A percentile compares a stretch with the other conserved stretches of the same genome.
Conservation (phyloP, 352 stramenopile species). For the Hyaloperonospora arabidopsidis region DNA sequence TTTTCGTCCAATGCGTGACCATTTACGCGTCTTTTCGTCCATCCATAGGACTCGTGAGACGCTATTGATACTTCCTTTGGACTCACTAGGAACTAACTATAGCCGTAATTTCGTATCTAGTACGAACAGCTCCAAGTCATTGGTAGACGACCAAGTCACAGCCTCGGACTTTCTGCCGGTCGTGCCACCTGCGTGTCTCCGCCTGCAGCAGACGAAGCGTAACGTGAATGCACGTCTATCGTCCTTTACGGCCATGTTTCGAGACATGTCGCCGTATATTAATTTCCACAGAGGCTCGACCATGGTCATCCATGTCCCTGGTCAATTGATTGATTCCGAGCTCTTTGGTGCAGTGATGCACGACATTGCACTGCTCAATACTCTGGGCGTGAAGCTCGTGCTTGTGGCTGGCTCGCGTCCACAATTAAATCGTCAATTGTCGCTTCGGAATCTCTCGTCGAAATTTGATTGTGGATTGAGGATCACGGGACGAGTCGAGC, state of each 20-base stretch:
- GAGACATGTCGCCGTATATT: conserved; percentile 95
- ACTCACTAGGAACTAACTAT: conserved; percentile 9
- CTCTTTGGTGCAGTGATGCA: conserved; percentile 91
- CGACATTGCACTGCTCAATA: conserved; percentile 93
- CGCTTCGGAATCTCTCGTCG: conserved; percentile 52
- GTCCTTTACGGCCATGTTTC: conserved; percentile 90
- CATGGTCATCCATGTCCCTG: conserved; percentile 95
- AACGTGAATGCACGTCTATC: conserved; percentile 29
- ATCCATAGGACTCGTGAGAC: too few relatives aligned
- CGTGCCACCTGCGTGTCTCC: conserved; percentile 70
- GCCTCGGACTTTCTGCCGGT: conserved; percentile 62
- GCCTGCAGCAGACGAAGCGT: conserved; percentile 30
- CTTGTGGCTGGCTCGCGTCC: conserved; percentile 92
- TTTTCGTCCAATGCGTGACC: too few relatives aligned
- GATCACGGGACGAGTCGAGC: conserved; percentile 88
- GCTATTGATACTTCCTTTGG: too few relatives aligned
- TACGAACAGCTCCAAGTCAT: conserved; percentile 3
- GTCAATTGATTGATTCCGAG: conserved; percentile 88
- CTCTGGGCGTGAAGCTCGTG: conserved; percentile 90
- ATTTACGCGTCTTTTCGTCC: too few relatives aligned
- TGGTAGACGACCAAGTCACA: conserved; percentile 9
- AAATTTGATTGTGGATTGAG: conserved; percentile 75
- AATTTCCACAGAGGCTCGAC: conserved; percentile 92
- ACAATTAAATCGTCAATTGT: conserved; percentile 90
- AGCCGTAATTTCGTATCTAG: conserved; percentile 2